Base-by-base conservation (phyloP, 371 early-diverging fungal species). In the Capniomyces stellatus region DNA sequence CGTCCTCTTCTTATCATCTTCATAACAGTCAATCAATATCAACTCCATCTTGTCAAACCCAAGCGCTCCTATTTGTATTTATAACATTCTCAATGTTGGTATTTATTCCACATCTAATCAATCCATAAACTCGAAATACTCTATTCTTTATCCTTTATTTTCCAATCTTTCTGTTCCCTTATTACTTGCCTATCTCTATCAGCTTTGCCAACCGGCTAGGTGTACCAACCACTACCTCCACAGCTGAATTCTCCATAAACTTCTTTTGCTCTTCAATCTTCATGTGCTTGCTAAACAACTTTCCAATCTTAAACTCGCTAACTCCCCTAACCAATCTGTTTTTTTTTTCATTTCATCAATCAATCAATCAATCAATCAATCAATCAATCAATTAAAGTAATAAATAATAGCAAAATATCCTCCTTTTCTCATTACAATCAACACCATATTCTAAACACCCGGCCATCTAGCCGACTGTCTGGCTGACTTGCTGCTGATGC, bases 251-350 rank as follows among this genome's bases (percentile, higher is more conserved):
- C n/a, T 75, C 64, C 48, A 87, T 68, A 51, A 73, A 68, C 50
- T 73, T 56, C 19, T 73, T 64, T 61, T 91, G 89, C 43, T 84
- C 85, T 18, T 70, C 66, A 0, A 87, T 64, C 61, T 89, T 89
- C 60, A 89, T 67, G 59, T 91, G 92, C 52, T 82, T 77, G 13
- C 87, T 83, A 65, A 91, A 91, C 35, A 89, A 65, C 66, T 91
- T 91, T 18, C 77, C 82, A 22, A 87, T 35, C 35, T 15, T 35
- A 15, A 10, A 35, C 15, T 35, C 15, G 15, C 35, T 35, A 10
- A 15, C 35, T 10, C 15, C 15, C 35, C 35, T 35, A 10, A 35
- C 35, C 15, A 15, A 6, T 35, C 35, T 35, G 15, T 35, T 35
- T 35, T 35, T 35, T 35, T 6, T 10, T 10, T 35, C 71, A n/a